Evolutionary conservation across 306 rosid species (phyloP).

Genomic region (Casuarina glauca): DNA sequence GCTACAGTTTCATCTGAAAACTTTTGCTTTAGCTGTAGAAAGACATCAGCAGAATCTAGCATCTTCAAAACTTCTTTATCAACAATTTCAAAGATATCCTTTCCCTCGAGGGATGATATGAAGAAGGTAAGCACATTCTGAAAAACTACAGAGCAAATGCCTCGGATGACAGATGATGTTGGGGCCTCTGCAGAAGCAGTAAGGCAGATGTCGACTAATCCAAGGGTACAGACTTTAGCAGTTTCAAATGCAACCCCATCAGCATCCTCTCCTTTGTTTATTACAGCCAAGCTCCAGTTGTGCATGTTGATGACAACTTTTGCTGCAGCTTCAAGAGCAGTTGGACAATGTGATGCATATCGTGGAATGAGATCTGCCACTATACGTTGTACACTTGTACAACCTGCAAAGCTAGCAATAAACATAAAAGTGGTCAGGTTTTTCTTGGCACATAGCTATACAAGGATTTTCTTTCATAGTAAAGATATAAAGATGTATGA

Average conservation of each 20-base stretch:
- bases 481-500: background rate
- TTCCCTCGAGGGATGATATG: conserved; percentile 59
- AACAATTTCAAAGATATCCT: conserved; percentile 58
- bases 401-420: conserved; percentile 57
- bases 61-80: conserved; percentile 59
- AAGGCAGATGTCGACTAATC: conserved; percentile 70
- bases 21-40: conserved; percentile 56
- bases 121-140: conserved; percentile 73
- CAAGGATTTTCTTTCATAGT: background rate
- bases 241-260: conserved; percentile 76
- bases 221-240: conserved; percentile 68
- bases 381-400: conserved; percentile 77
- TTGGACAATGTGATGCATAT: conserved; percentile 79
- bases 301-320: conserved; percentile 79
- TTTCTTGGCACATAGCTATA: background rate
- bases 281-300: conserved; percentile 57
- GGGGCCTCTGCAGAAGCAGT: conserved; percentile 63
- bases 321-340: conserved; percentile 84
- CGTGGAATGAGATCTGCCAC: conserved; percentile 90
- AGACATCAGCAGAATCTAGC: conserved; percentile 53
- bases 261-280: conserved; percentile 64
- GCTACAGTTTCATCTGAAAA: conserved; percentile 60
- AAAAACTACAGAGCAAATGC: conserved; percentile 77
- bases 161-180: conserved; percentile 70
- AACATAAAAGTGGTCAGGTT: conserved; percentile 16